These are phyloP conservation scores for Talaromyces sp. DNA, from an alignment of 2,329 filamentous ascomycete genomes.

Conservation along the genomic window DNA sequence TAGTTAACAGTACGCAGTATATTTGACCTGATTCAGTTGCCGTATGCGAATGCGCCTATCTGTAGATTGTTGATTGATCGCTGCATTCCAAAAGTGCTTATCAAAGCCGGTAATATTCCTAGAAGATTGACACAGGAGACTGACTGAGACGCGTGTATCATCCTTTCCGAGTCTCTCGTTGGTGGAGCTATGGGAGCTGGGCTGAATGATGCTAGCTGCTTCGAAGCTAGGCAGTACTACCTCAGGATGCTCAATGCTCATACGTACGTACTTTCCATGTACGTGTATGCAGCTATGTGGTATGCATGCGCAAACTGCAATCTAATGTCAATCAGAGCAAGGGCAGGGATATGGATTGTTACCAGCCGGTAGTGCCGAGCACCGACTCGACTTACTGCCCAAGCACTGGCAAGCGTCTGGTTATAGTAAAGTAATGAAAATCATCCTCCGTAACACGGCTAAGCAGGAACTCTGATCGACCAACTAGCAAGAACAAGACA, in stretches of 20 bases:
- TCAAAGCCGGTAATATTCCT: background rate
- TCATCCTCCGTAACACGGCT: background rate
- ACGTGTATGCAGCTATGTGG: background rate
- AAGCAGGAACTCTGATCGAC: background rate
- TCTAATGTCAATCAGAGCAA: background rate
- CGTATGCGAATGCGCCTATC: background rate
- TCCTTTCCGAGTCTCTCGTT: background rate
- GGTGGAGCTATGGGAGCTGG: background rate
- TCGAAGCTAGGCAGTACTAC: constrained; percentile 2
- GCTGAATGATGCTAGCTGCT: constrained; percentile 7
- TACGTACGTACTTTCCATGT: background rate
- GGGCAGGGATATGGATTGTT: background rate
- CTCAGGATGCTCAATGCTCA: background rate
- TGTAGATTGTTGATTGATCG: background rate
- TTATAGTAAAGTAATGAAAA: background rate
- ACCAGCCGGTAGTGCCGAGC: background rate
- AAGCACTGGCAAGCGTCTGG: background rate
- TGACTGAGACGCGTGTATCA: background rate
- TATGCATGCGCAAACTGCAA: background rate
- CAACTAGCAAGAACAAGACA: background rate
- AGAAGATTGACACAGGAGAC: background rate
- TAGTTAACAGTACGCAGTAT: background rate
- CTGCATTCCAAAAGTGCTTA: background rate
- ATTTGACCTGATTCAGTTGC: background rate
- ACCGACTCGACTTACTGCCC: background rate